Evolutionary conservation across 176 grass and related monocot genomes (phyloP).

Genomic region (Bolboschoenus planiculmis): DNA sequence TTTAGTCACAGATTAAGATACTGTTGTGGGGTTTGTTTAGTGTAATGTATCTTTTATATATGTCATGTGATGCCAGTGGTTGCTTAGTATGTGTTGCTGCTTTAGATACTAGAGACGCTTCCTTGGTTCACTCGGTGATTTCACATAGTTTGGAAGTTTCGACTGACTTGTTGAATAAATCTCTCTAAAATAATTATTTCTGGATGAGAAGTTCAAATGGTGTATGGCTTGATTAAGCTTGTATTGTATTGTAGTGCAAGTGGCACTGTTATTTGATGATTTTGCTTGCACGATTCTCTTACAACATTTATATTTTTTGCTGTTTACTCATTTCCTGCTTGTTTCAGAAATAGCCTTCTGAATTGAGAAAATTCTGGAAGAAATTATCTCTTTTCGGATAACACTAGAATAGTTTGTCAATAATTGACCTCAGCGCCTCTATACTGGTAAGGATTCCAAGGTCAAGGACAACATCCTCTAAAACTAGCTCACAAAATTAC

Average conservation of each 20-base stretch:
- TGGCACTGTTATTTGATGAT: not conserved
- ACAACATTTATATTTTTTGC: not conserved
- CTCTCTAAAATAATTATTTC: not conserved
- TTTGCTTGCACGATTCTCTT: not conserved
- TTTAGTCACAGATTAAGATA: not conserved
- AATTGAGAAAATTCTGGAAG: not conserved
- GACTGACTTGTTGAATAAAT: not conserved
- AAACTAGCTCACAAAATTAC: not conserved
- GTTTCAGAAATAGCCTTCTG: not conserved
- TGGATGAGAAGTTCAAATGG: not conserved
- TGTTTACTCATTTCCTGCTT: not conserved
- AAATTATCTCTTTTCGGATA: not conserved
- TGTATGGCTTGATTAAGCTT: not conserved
- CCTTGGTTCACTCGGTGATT: not conserved
- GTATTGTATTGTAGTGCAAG: not conserved
- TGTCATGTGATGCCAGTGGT: not conserved
- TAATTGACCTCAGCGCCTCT: too few relatives aligned
- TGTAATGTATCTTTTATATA: not conserved
- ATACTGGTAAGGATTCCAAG: too few relatives aligned
- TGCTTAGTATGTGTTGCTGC: not conserved
- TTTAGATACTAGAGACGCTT: not conserved
- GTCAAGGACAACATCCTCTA: not conserved
- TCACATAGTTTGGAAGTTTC: not conserved
- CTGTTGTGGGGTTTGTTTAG: not conserved
- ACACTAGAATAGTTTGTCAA: not conserved